Conservation (phyloP, 495 filamentous ascomycete species). For the Trichoderma erinaceum region DNA sequence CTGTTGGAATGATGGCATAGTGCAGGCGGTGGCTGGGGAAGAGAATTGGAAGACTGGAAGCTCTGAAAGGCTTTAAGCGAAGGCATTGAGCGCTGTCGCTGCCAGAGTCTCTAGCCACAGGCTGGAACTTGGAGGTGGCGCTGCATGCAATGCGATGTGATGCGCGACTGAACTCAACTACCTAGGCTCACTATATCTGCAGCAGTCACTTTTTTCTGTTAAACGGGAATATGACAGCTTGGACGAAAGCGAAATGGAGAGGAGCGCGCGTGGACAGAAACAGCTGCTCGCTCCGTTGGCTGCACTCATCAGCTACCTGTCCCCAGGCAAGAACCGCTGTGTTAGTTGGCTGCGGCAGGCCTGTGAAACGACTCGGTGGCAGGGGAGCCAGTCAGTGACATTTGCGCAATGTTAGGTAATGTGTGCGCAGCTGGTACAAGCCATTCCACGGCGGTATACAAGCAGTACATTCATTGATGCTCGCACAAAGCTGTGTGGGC, state of each 20-base stretch:
- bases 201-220: not conserved
- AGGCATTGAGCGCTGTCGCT: not conserved
- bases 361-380: not conserved
- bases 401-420: not conserved
- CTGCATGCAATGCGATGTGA: not conserved
- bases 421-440: not conserved
- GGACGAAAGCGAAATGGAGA: conserved; percentile 8
- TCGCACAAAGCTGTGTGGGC: too few species aligned
- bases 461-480: not conserved
- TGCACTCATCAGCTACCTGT: not conserved
- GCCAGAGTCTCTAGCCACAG: conserved; percentile 1
- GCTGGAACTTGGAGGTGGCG: conserved; percentile 9
- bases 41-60: not conserved
- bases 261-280: not conserved
- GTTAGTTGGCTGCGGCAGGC: not conserved
- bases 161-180: not conserved
- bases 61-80: not conserved
- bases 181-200: not conserved
- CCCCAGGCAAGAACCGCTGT: not conserved
- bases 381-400: not conserved
- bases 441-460: too few species aligned
- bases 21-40: conserved; percentile 1
- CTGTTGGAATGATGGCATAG: not conserved
- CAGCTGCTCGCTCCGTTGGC: conserved; percentile 9
- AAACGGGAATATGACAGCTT: not conserved